Conservation (phyloP, 164 flowering plant genomes). For the Akebia trifoliata region DNA sequence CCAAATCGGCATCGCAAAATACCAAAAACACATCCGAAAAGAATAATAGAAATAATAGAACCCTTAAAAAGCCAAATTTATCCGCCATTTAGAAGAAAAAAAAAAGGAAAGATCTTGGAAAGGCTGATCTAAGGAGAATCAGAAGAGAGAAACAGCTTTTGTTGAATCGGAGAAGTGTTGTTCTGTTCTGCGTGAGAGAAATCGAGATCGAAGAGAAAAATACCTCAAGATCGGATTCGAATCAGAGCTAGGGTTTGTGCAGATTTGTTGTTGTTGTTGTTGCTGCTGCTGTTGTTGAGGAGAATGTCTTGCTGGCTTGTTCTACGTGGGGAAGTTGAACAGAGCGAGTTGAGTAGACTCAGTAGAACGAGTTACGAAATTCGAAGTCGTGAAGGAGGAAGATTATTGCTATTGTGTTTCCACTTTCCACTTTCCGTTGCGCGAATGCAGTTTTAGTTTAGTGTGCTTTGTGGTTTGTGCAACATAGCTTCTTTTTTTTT, state of each 20-base stretch:
- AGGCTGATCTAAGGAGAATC: not conserved
- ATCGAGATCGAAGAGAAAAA: too few relatives aligned
- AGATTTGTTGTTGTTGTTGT: not conserved
- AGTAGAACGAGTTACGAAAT: not conserved
- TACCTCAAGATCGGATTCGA: too few relatives aligned
- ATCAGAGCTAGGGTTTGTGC: not conserved
- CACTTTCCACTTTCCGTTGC: too few relatives aligned
- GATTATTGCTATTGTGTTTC: too few relatives aligned
- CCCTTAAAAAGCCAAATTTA: conserved; percentile 3
- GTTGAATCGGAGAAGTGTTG: too few relatives aligned
- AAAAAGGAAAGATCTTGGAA: not conserved
- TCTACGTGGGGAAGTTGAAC: not conserved
- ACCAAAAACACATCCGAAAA: not conserved
- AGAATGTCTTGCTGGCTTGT: too few relatives aligned
- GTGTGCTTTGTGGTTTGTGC: too few relatives aligned
- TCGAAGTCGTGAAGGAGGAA: too few relatives aligned
- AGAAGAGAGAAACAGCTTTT: not conserved
- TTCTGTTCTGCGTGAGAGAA: too few relatives aligned
- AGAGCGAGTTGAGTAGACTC: not conserved
- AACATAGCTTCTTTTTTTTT: too few relatives aligned
- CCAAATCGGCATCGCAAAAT: conserved; percentile 7
- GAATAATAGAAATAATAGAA: not conserved
- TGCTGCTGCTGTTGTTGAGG: too few relatives aligned
- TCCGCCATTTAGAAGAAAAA: conserved; percentile 6
- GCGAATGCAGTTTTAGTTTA: too few relatives aligned